Percentiles rank a stretch among this genome's conserved stretches.
These are phyloP conservation scores for Fusarium pseudocircinatum DNA, from an alignment of 2,329 filamentous ascomycete species.

Conservation along the genomic window DNA sequence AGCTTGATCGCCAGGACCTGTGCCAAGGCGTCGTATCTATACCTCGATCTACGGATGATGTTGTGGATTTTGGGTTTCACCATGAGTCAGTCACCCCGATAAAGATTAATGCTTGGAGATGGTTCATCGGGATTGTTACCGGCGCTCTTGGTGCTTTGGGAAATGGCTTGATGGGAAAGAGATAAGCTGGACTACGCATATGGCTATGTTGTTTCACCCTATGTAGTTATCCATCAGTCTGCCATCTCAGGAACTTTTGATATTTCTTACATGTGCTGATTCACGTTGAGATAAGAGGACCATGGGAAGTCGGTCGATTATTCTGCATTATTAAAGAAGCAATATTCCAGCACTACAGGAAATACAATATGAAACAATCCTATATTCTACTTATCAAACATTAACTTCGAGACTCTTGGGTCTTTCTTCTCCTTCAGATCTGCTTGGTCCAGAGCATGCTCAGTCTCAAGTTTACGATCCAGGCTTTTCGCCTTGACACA, in stretches of 20 bases:
- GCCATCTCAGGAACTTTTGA: background rate
- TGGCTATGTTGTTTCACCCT: too few species aligned
- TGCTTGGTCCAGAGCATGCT: slow-evolving; percentile 20
- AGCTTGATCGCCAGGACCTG: background rate
- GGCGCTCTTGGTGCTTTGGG: background rate
- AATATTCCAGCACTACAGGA: background rate
- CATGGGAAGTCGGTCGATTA: background rate
- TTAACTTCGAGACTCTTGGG: background rate
- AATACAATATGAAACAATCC: background rate
- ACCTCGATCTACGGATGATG: background rate
- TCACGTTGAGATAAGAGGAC: background rate
- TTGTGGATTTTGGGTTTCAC: background rate
- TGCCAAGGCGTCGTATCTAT: background rate
- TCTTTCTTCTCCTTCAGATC: background rate
- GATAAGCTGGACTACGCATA: background rate
- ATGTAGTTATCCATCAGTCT: background rate
- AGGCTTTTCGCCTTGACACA: slow-evolving; percentile 34
- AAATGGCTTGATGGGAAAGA: background rate
- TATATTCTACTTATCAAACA: slow-evolving; percentile 14
- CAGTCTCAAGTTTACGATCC: slow-evolving; percentile 37
- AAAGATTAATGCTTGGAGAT: background rate
- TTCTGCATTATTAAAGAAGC: background rate
- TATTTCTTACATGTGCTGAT: background rate
- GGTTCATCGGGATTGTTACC: background rate
- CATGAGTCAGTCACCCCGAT: background rate